Percentiles rank a stretch among this genome's conserved stretches.
Conservation (phyloP, 805 yeast species). For the Pichia deserticola region DNA sequence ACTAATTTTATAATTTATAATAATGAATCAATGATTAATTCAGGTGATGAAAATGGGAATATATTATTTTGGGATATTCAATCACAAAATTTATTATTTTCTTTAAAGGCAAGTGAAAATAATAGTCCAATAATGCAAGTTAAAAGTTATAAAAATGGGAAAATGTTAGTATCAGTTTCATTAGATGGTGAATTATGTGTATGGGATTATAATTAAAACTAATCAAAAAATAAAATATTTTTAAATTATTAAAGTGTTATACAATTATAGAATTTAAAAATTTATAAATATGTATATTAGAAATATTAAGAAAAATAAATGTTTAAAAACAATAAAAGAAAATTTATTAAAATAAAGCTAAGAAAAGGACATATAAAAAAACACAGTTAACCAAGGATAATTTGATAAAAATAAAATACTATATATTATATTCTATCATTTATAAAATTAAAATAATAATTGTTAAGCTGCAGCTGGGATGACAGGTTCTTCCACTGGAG, state of each 20-base stretch:
- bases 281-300: no score
- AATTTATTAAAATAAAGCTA: no score
- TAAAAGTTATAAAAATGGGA: slow-evolving; percentile 32
- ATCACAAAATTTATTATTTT: slow-evolving; percentile 38
- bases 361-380: no score
- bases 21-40: slow-evolving; percentile 37
- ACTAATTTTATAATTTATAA: slow-evolving; percentile 39
- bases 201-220: slow-evolving; percentile 14
- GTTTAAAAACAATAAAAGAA: no score
- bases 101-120: slow-evolving; percentile 14
- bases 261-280: background rate
- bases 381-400: no score
- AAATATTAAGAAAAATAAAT: slow-evolving; percentile 1
- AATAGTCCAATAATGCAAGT: slow-evolving; percentile 33
- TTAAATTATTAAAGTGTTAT: background rate
- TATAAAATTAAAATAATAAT: no score
- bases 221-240: no score
- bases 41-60: slow-evolving; percentile 54
- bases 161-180: slow-evolving; percentile 27
- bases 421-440: no score
- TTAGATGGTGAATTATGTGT: slow-evolving; percentile 25
- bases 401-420: no score
- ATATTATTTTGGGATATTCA: slow-evolving; percentile 64
- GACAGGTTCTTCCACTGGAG: no score
- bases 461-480: no score